Evolutionary conservation across 495 filamentous ascomycete species (phyloP), one percentile per base, ranked within the genome.

Genomic region (Daldinia bambusicola): DNA sequence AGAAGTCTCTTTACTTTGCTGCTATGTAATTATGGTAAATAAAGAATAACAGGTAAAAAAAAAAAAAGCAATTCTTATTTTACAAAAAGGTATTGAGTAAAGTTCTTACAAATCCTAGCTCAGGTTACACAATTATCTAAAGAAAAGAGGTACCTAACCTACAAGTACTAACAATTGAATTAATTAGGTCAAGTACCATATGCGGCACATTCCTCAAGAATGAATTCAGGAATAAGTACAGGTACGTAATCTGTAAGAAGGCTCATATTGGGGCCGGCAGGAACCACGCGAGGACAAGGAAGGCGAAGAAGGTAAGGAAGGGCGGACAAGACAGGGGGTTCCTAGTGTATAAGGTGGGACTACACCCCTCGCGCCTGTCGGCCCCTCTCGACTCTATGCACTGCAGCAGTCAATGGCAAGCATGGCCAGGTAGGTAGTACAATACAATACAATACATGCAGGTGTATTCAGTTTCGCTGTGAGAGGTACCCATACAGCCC

Each of bases 281-380:
- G 58, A 68, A 70, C 67, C 67, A 70, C 67, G 67, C 67, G 67
- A 70, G 32, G 66, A 52, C 66, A 69, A 69, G 60, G 66, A 69
- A 69, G 57, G 36, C 43, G 22, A 53, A 53, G 50, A 53, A 53
- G 50, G 50, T 40, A 55, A n/a, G 55, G 40, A 50, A 57, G 59
- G 31, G 34, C 34, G 0, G 34, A 10, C 34, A 50, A 57, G 59
- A 18, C 18, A 48, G 40, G 65, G 52, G 55, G 34, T 38, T 32
- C 31, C 53, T 26, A 26, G 26, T 26, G 26, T 36, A 38, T 13
- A 65, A 57, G 43, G 62, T n/a, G n/a, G n/a, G n/a, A n/a, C n/a
- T 31, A 32, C 43, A 18, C 62, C 52, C 60, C 50, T 53, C 50
- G 22, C 50, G 12, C 50, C 30, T 53, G 43, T 61, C 59, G 51